Base-by-base conservation (phyloP, 129 eudicot genomes). In the Chrysanthemum seticuspe region DNA sequence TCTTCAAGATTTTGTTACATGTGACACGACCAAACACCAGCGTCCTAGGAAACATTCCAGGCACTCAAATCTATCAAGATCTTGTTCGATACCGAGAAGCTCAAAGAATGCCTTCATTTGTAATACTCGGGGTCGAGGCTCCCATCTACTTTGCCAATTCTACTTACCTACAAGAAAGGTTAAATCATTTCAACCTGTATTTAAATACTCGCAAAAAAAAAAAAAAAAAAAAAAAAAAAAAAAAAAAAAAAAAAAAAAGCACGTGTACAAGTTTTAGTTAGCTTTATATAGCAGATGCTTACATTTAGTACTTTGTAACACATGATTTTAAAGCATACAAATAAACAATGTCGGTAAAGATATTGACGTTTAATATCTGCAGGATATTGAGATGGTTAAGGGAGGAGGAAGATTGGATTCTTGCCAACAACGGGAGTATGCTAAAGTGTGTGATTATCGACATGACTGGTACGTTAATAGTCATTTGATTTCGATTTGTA, bases 141-240 rank as follows among this genome's bases (percentile, higher is more conserved):
- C 92, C 96, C 1, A 73, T 86, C 49, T 89, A 89, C 83, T 89
- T 89, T 67, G 88, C 92, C 13, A 89, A 89, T 55, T 83, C 92
- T 13, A 78, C 71, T 23, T 89, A 89, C 59, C 68, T 87, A 19
- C 84, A 85, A 80, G 92, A 89, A 74, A 87, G 92, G 96, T 87
- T 76, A 71, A 18, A n/a, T 47, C 23, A 16, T 2, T 21, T 10
- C 15, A 27, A 13, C n/a, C 40, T 21, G 10, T 31, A 67, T 47
- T 48, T 56, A 12, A 23, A 19, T 8, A 19, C 11, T 58, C 10
- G 0, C 11, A 4, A 6, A 5, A 58, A 58, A 58, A 18, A 4
- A 31, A 31, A 29, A 3, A 29, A 29, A 29, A 29, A 29, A 29
- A 1, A 27, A 23, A 23, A 23, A 23, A 23, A 23, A 23, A 23